Evolutionary conservation across 345 rosid genomes (phyloP).

Genomic region (Dovyalis caffra): DNA sequence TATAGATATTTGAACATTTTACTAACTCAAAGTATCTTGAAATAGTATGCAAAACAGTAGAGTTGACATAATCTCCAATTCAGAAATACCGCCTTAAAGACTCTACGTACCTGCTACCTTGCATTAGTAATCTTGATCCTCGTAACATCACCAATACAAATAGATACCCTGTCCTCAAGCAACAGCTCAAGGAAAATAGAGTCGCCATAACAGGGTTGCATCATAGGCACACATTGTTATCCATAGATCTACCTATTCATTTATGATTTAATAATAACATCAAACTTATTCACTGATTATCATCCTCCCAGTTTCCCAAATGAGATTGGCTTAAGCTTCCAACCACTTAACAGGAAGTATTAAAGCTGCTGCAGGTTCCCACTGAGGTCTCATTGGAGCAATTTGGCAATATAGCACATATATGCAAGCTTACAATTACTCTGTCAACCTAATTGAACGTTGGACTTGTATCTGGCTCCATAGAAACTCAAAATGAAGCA

Average conservation of each 20-base stretch:
- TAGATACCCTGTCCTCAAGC: not conserved
- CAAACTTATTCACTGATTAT: not conserved
- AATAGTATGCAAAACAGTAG: not conserved
- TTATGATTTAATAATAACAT: not conserved
- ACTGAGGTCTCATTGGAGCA: not conserved
- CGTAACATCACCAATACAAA: not conserved
- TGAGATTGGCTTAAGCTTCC: not conserved
- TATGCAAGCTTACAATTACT: not conserved
- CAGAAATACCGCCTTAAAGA: not conserved
- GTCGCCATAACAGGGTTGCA: not conserved
- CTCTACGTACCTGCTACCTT: not conserved
- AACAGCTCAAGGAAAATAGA: not conserved
- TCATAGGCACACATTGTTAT: not conserved
- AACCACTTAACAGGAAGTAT: not conserved
- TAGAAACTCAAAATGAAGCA: not conserved
- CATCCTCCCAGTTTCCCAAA: not conserved
- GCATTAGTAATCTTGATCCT: not conserved
- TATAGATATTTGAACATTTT: not conserved
- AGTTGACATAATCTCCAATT: not conserved
- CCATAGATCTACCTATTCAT: not conserved
- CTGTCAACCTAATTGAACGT: not conserved
- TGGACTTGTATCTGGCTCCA: not conserved
- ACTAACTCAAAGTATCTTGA: not conserved
- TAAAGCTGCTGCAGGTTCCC: not conserved
- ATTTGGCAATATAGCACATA: not conserved